Evolutionary conservation across 495 filamentous ascomycete genomes (phyloP).

Genomic region (Penicillium canescens): DNA sequence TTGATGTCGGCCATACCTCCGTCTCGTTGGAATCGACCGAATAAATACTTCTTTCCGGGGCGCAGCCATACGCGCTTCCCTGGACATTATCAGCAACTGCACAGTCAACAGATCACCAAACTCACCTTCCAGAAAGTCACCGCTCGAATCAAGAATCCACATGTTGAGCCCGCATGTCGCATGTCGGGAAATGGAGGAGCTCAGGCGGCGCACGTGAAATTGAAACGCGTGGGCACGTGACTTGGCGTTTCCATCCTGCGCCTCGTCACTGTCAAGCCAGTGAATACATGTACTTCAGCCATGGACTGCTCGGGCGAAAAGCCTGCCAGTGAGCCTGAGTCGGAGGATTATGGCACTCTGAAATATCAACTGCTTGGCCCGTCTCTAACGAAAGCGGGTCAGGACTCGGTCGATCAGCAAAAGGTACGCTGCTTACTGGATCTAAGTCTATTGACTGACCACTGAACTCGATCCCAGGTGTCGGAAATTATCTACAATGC

Average conservation of each 20-base stretch:
- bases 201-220: constrained; percentile 23
- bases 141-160: constrained; percentile 50
- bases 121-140: constrained; percentile 45
- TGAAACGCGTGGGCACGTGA: constrained; percentile 44
- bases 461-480: constrained; percentile 51
- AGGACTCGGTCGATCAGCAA: constrained; percentile 89
- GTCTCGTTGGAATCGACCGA: constrained; percentile 64
- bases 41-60: constrained; percentile 78
- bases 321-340: constrained; percentile 12
- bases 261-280: constrained; percentile 14
- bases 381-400: constrained; percentile 90
- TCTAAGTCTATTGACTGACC: not conserved
- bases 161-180: constrained; percentile 21
- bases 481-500: constrained; percentile 97
- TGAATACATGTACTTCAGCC: constrained; percentile 7
- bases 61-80: constrained; percentile 79
- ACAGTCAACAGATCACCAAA: not conserved
- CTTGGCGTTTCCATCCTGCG: constrained; percentile 19
- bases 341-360: constrained; percentile 50
- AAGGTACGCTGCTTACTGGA: constrained; percentile 51
- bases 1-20: constrained; percentile 27
- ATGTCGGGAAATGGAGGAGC: constrained; percentile 5
- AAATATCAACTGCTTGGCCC: constrained; percentile 83
- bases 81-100: constrained; percentile 29
- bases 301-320: constrained; percentile 27